Evolutionary conservation across 805 yeast species (phyloP).

Genomic region (Cyberlindnera americana): DNA sequence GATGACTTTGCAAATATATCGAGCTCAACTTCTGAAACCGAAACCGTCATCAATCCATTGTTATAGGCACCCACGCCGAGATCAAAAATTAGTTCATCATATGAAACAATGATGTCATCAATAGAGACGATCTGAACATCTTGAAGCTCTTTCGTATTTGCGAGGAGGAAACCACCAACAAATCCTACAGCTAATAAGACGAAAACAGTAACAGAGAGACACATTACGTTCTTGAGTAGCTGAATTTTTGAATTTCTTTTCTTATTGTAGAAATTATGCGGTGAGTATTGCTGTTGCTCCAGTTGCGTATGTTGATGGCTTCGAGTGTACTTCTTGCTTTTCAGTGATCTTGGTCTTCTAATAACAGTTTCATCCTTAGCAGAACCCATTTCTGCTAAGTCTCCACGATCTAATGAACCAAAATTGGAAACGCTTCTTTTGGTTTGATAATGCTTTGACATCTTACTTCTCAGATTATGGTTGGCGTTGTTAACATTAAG

Average conservation of each 20-base stretch:
- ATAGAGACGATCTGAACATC: slow-evolving; percentile 59
- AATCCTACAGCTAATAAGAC: slow-evolving; percentile 69
- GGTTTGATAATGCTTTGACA: slow-evolving; percentile 15
- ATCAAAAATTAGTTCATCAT: slow-evolving; percentile 81
- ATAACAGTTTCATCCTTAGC: slow-evolving; percentile 12
- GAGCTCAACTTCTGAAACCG: slow-evolving; percentile 61
- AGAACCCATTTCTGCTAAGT: slow-evolving; percentile 6
- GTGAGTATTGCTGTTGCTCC: slow-evolving; percentile 35
- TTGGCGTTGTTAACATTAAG: slow-evolving; percentile 23
- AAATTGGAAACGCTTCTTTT: slow-evolving; percentile 29
- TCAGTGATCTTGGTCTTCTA: slow-evolving; percentile 7
- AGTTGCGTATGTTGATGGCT: slow-evolving; percentile 14
- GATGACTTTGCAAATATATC: slow-evolving; percentile 82
- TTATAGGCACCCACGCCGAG: slow-evolving; percentile 75
- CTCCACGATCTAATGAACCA: slow-evolving; percentile 18
- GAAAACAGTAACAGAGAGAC: slow-evolving; percentile 34
- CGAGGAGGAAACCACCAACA: slow-evolving; percentile 76
- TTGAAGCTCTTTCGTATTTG: slow-evolving; percentile 80
- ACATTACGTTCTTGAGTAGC: slow-evolving; percentile 32
- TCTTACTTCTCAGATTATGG: slow-evolving; percentile 20
- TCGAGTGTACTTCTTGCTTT: slow-evolving; percentile 23
- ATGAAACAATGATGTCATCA: slow-evolving; percentile 69
- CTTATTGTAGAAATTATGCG: slow-evolving; percentile 43
- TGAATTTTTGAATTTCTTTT: slow-evolving; percentile 29
- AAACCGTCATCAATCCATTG: slow-evolving; percentile 77